Evolutionary conservation across 2,329 filamentous ascomycete species (phyloP), one percentile per base, ranked within the genome.

Genomic region (Aureobasidium leucospermi): DNA sequence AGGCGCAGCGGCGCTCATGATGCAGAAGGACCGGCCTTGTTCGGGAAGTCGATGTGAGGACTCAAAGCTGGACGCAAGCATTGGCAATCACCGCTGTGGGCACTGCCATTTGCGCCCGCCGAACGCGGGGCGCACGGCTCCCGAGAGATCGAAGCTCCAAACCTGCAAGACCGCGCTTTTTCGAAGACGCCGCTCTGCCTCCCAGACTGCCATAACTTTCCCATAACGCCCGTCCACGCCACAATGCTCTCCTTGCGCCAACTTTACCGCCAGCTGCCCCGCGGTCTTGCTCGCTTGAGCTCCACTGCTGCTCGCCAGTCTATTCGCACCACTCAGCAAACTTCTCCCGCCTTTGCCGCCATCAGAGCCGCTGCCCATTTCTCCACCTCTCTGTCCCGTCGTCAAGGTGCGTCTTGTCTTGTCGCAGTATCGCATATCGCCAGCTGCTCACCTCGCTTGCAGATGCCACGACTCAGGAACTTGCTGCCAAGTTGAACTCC

Each of bases 401-500:
- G 66, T 66, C 74, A 70, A 38, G 62, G 68, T 73, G 28, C 56
- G 62, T 55, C 10, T 7, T 34, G 23, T 15, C 29, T 15, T 34
- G 3, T 13, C 34, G n/a, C 28, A 23, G 5, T 28, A 4, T 13
- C 5, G 0, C n/a, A 6, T 19, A 13, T 31, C 8, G 13, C 16
- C 31, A 23, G 4, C 28, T 23, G 51, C 51, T 55, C 3, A 57
- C 46, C 1, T 34, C 10, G 15, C 11, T 8, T 29, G 11, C 42
- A 51, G 31, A 45, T 47, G 29, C 41, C 79, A 83, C 82, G 63
- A 89, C 95, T 70, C 80, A 87, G 65, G 90, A 96, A 76, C 85
- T 99, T 58, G 83, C 86, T 42, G 84, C 85, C 61, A 97, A 97
- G 83, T 84, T 99, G 52, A 84, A 89, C 65, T 86, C 85, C 70